Evolutionary conservation across 1,139 yeast genomes (phyloP), one percentile per base, ranked within the genome.

Genomic region (Pichia sp.): DNA sequence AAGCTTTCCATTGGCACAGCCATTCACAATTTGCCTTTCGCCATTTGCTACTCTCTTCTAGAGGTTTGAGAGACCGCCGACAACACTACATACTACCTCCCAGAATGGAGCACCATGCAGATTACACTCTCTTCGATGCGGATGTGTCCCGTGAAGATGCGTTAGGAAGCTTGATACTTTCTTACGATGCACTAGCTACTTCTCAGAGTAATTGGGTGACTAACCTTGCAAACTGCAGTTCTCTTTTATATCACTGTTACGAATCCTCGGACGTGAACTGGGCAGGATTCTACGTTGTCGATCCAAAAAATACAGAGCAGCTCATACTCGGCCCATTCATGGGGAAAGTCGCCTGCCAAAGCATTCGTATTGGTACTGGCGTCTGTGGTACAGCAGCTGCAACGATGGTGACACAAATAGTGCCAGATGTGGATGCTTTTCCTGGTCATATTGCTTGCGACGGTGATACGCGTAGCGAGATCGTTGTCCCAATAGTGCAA

Each of bases 371-470:
- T 39, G 96, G 96, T 5, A 69, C 63, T 40, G 98, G 98, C 8
- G 97, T 91, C 0, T 91, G 97, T 61, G 97, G 98, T 6, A 64
- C 74, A 1, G 94, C 95, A 2, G 95, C 94, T 0, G 44, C 55
- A 0, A 48, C 64, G 0, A 57, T 59, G 39, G 36, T 58, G 35
- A 80, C 95, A 1, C 94, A 85, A 55, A 55, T 86, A 10, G 96
- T 91, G 8, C 65, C 69, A 0, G 72, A 91, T 56, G 97, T 88
- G 3, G 67, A 80, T 19, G 56, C 70, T 47, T 87, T 74, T 49
- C 94, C 95, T 0, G 95, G 94, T 2, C 97, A 91, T 56, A 91
- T 91, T 48, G 97, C 97, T 0, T 91, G 98, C 58, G 98, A 91
- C 60, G 95, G 96, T 1, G 95, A 79, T 40, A 88, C 97, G 1